A percentile compares a stretch with the other conserved stretches of the same genome.
These are phyloP conservation scores for Voacanga thouarsii DNA, from an alignment of 257 asterid species.

Conservation along the genomic window DNA sequence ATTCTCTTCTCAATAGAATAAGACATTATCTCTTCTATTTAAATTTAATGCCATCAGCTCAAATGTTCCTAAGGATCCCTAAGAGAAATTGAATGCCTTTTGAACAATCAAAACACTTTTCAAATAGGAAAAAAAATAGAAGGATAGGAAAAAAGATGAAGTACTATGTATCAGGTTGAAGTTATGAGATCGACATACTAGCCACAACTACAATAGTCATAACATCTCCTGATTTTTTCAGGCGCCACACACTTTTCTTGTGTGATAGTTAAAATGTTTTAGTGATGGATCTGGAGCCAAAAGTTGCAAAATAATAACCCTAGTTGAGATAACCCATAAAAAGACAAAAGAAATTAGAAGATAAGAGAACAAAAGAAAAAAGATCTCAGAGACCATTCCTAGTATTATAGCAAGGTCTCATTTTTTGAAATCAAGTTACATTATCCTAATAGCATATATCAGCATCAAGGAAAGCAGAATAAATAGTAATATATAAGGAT, in stretches of 20 bases:
- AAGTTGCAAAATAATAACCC: constrained; percentile 48
- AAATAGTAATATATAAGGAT: background rate
- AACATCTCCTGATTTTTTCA: constrained; percentile 61
- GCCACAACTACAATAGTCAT: constrained; percentile 71
- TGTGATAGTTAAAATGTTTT: constrained; percentile 65
- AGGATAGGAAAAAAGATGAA: background rate
- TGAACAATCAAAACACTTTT: background rate
- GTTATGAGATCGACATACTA: constrained; percentile 39
- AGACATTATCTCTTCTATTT: too few species aligned
- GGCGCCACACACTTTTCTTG: constrained; percentile 51
- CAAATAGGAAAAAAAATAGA: too few species aligned
- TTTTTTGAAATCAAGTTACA: background rate
- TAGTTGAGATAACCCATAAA: constrained; percentile 4
- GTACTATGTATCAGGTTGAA: background rate
- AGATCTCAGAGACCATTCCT: background rate
- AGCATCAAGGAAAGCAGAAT: background rate
- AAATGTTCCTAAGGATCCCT: background rate
- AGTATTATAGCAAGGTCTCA: background rate
- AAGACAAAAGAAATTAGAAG: background rate
- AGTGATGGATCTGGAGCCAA: constrained; percentile 65
- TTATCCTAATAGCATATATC: background rate
- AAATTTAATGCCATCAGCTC: too few species aligned
- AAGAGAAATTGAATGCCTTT: background rate
- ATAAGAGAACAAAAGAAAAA: background rate
- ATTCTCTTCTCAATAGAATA: too few species aligned